phyloP scores from a whole-genome alignment of 108 stramenopile species.

The Discostella pseudostelligera region DNA sequence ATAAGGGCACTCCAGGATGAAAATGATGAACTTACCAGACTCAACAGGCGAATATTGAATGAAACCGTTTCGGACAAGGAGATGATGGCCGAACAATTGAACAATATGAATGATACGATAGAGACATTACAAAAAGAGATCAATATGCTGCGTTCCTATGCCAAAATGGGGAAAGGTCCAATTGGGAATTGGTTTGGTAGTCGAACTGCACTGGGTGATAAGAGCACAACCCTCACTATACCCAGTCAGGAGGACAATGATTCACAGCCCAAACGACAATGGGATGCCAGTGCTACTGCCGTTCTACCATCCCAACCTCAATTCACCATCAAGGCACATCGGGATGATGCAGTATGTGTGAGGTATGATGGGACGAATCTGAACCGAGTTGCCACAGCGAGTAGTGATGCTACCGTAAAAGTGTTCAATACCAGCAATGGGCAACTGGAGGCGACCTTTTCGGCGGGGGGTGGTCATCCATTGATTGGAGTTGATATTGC shows the following conservation, averaged over 20 bases:
- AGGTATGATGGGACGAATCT: conserved; percentile 63
- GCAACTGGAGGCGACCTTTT: conserved; percentile 56
- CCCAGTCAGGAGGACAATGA: conserved; percentile 8
- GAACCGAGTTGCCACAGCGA: conserved; percentile 64
- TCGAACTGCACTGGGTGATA: conserved; percentile 19
- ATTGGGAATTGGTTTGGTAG: conserved; percentile 57
- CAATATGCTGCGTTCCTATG: conserved; percentile 52
- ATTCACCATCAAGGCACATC: conserved; percentile 63
- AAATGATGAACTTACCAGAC: conserved; percentile 63
- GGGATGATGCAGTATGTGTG: conserved; percentile 63
- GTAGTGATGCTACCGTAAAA: conserved; percentile 67
- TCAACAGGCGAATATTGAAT: conserved; percentile 54
- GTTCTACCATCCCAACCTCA: conserved; percentile 63
- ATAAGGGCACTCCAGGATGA: conserved; percentile 75
- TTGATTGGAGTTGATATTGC: conserved; percentile 71
- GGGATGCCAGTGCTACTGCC: conserved; percentile 45
- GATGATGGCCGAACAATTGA: conserved; percentile 66
- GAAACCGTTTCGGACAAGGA: conserved; percentile 70
- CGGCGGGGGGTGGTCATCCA: conserved; percentile 56
- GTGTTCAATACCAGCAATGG: conserved; percentile 82
- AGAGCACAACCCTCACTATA: conserved; percentile 10
- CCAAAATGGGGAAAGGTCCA: conserved; percentile 27
- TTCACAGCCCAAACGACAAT: conserved; percentile 34
- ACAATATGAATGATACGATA: conserved; percentile 69
- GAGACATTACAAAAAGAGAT: conserved; percentile 66